These are phyloP conservation scores for Apiospora saccharicola DNA, from an alignment of 2,329 filamentous ascomycete genomes.

Conservation along the genomic window DNA sequence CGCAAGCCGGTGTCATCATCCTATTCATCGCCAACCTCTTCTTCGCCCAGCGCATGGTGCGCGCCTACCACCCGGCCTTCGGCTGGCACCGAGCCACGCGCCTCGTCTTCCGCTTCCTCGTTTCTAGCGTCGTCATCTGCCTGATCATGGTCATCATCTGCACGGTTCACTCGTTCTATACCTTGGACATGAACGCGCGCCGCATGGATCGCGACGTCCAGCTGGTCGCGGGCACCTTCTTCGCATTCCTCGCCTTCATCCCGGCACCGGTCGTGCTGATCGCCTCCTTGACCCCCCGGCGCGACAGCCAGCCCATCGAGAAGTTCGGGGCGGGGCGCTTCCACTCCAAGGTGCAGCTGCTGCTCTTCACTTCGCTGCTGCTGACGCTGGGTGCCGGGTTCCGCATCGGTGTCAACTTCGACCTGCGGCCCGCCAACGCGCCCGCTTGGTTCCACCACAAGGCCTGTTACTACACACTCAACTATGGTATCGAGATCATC, in stretches of 20 bases:
- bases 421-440: slow-evolving; percentile 47
- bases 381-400: slow-evolving; percentile 66
- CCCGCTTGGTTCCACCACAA: slow-evolving; percentile 66
- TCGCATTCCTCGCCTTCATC: slow-evolving; percentile 40
- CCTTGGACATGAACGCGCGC: slow-evolving; percentile 33
- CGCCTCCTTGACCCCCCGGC: slow-evolving; percentile 22
- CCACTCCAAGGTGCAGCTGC: slow-evolving; percentile 60
- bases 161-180: slow-evolving; percentile 40
- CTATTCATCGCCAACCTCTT: slow-evolving; percentile 48
- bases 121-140: slow-evolving; percentile 37
- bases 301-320: slow-evolving; percentile 47
- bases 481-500: slow-evolving; percentile 63
- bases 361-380: slow-evolving; percentile 55
- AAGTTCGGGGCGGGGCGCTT: slow-evolving; percentile 65
- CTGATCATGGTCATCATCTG: slow-evolving; percentile 44
- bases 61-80: slow-evolving; percentile 45
- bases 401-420: slow-evolving; percentile 58
- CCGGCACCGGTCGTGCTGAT: slow-evolving; percentile 43
- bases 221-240: slow-evolving; percentile 37
- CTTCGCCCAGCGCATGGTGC: slow-evolving; percentile 48
- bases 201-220: slow-evolving; percentile 37
- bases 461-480: slow-evolving; percentile 70
- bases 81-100: slow-evolving; percentile 45
- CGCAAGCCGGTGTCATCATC: slow-evolving; percentile 47
- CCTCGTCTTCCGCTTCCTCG: slow-evolving; percentile 37